phyloP scores from a whole-genome alignment of 441 rosid genomes.

The Monsonia emarginata region DNA sequence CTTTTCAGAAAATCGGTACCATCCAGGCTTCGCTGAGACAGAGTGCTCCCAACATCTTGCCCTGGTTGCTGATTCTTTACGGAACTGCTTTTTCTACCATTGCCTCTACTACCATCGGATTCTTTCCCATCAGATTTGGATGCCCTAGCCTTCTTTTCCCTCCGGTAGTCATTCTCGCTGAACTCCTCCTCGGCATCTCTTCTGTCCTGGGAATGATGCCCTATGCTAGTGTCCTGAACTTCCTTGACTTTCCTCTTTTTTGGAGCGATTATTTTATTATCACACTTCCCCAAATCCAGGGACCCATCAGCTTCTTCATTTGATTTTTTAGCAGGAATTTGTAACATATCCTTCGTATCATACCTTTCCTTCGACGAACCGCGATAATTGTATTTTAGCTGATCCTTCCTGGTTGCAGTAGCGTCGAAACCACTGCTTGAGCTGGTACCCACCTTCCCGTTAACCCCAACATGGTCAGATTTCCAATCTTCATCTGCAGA shows the following conservation, averaged over 20 bases:
- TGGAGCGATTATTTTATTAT: constrained; percentile 28
- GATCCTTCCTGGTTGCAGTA: constrained; percentile 35
- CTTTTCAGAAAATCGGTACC: constrained; percentile 42
- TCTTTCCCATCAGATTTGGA: constrained; percentile 52
- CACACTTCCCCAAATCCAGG: constrained; percentile 29
- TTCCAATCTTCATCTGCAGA: constrained; percentile 37
- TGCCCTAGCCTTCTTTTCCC: constrained; percentile 51
- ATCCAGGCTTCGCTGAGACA: constrained; percentile 37
- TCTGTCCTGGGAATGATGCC: constrained; percentile 29
- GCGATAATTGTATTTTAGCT: constrained; percentile 27
- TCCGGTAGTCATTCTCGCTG: constrained; percentile 43
- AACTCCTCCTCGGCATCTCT: constrained; percentile 38
- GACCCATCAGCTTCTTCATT: constrained; percentile 40
- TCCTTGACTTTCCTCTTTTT: constrained; percentile 58
- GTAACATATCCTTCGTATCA: constrained; percentile 30
- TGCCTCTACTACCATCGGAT: constrained; percentile 44
- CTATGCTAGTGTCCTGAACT: constrained; percentile 25
- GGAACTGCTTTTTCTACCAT: constrained; percentile 42
- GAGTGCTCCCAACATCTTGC: constrained; percentile 30
- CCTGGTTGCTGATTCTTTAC: constrained; percentile 30
- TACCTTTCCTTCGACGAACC: constrained; percentile 28
- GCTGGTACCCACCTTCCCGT: constrained; percentile 38
- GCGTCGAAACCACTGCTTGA: constrained; percentile 39
- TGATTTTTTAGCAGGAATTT: constrained; percentile 33
- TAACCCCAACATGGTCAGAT: constrained; percentile 30